Evolutionary conservation across 2,329 filamentous ascomycete genomes (phyloP).

Genomic region (Calcarisporium arbuscula): DNA sequence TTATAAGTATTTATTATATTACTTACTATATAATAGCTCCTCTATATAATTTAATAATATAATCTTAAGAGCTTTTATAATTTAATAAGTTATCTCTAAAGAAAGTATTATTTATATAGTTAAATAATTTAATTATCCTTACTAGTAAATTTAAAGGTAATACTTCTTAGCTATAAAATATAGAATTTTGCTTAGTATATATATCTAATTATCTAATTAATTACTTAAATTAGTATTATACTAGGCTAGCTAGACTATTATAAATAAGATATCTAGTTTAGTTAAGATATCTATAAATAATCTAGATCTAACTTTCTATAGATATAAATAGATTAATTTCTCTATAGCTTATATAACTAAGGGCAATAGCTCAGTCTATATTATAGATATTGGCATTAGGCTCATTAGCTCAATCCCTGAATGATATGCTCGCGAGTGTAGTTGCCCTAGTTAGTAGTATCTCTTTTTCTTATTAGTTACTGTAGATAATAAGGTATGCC

Average conservation of each 20-base stretch:
- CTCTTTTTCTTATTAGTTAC: background rate
- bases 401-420: too few species aligned
- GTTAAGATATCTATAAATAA: background rate
- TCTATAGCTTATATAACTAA: background rate
- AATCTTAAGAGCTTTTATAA: slow-evolving; percentile 6
- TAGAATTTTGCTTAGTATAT: background rate
- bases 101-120: slow-evolving; percentile 2
- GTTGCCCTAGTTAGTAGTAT: background rate
- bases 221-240: background rate
- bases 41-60: slow-evolving; percentile 4
- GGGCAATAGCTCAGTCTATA: background rate
- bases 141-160: too few species aligned
- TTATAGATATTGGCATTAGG: background rate
- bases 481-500: background rate
- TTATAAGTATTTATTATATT: slow-evolving; percentile 4
- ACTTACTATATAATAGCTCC: slow-evolving; percentile 2
- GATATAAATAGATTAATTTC: background rate
- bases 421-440: background rate
- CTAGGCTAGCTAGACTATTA: background rate
- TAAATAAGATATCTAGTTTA: background rate
- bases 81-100: slow-evolving; percentile 3
- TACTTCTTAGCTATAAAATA: too few species aligned
- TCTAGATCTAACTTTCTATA: background rate
- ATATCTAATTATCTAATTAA: background rate
- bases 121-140: background rate